Evolutionary conservation across 2,329 filamentous ascomycete genomes (phyloP).

Genomic region (Pseudocercospora macadamiae): DNA sequence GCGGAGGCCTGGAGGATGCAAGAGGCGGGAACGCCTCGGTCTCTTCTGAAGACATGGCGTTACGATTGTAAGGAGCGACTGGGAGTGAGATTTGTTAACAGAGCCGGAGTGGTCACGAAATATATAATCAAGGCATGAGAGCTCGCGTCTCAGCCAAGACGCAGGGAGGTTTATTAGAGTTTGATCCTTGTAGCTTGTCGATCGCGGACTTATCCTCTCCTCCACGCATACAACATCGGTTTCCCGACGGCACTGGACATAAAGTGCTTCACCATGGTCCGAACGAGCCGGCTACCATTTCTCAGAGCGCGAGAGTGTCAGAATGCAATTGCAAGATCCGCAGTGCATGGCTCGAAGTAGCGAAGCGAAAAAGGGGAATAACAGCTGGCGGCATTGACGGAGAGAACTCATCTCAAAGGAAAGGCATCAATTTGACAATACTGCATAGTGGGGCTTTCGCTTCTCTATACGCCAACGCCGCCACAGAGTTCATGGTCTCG

Average conservation of each 20-base stretch:
- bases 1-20: conserved; percentile 14
- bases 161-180: not conserved
- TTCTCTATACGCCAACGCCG: too few species aligned
- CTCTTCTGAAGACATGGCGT: conserved; percentile 16
- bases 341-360: too few species aligned
- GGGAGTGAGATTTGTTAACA: not conserved
- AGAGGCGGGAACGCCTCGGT: conserved; percentile 24
- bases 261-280: too few species aligned
- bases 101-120: not conserved
- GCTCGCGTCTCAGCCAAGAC: conserved; percentile 2
- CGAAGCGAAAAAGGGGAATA: too few species aligned
- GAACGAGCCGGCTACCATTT: too few species aligned
- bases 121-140: conserved; percentile 1
- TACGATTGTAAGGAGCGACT: conserved; percentile 26
- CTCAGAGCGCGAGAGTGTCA: not conserved
- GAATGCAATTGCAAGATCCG: too few species aligned
- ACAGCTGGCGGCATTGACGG: too few species aligned
- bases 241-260: not conserved
- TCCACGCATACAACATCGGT: not conserved
- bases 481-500: too few species aligned
- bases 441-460: too few species aligned
- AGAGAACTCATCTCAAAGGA: too few species aligned
- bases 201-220: not conserved
- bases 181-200: not conserved
- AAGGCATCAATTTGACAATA: too few species aligned